Base-by-base conservation (phyloP, 2,329 filamentous ascomycete genomes). In the Pseudogymnoascus sp. region DNA sequence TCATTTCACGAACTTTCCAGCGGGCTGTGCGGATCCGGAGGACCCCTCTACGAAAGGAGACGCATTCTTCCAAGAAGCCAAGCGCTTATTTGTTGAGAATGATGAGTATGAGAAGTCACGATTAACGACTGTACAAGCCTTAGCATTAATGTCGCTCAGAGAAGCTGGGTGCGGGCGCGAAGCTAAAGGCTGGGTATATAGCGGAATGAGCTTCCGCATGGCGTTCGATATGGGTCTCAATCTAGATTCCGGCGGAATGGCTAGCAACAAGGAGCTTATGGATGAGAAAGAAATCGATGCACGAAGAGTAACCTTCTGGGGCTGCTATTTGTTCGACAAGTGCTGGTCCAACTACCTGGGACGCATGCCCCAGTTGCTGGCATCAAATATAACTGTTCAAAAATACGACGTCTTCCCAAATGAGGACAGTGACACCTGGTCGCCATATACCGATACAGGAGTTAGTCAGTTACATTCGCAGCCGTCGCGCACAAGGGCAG, bases 261-360 rank as follows among this genome's bases (percentile, higher is more conserved):
- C 83, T 7, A 80, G 78, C 16, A 83, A 82, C 64, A 81, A 78
- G 64, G 80, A 82, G 61, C 33, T 33, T 26, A 81, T 93, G 67
- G 86, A 86, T 65, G 91, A 96, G 64, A 83, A 89, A 56, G 93
- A 97, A 74, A 84, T 96, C 40, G 95, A 99, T 76, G 93, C 92
- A 2, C 82, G 95, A 40, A 83, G 90, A 62, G 88, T 97, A 44
- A 97, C 95, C 0, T 97, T 97, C 72, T 97, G 95, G 95, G 95
- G 95, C 6, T 97, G 93, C 74, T 97, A 95, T 75, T 77, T 96
- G n/a, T 96, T 97, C 74, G 95, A 99, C 78, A 97, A 97, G 81
- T 96, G 91, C 74, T 97, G 93, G 93, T 96, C 93, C 60, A 97
- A 97, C 74, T 97, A 97, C 70, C 83, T 97, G 26, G 93, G 95